Conservation (phyloP, 495 filamentous ascomycete genomes). For the Neurospora sp. region DNA sequence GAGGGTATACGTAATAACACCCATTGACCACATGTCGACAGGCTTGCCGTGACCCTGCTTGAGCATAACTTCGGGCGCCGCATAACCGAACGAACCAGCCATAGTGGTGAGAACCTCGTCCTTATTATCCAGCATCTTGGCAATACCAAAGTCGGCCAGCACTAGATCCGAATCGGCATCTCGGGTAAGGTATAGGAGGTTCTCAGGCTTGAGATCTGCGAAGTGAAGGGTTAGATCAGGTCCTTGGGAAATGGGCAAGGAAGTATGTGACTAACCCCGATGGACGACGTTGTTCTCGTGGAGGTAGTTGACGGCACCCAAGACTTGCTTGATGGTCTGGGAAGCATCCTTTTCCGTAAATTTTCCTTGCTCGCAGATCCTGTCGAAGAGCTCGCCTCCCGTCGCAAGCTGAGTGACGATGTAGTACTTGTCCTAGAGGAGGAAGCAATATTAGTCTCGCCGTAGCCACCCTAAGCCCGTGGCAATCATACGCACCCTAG, state of each 20-base stretch:
- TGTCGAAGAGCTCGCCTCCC: slow-evolving; percentile 94
- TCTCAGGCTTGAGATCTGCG: slow-evolving; percentile 94
- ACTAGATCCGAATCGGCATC: slow-evolving; percentile 73
- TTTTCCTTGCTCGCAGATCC: slow-evolving; percentile 95
- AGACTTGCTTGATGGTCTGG: slow-evolving; percentile 89
- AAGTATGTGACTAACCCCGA: slow-evolving; percentile 50
- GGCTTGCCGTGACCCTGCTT: slow-evolving; percentile 96
- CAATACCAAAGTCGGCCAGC: slow-evolving; percentile 95
- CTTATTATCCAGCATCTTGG: slow-evolving; percentile 90
- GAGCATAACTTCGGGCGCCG: slow-evolving; percentile 96
- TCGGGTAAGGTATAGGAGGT: slow-evolving; percentile 84
- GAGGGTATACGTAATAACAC: slow-evolving; percentile 98
- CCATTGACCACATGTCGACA: slow-evolving; percentile 99
- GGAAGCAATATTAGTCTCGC: not conserved
- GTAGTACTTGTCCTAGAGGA: slow-evolving; percentile 93
- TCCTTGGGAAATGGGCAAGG: not conserved
- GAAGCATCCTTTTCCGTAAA: slow-evolving; percentile 99
- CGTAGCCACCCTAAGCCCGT: not conserved
- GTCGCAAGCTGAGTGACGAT: slow-evolving; percentile 97
- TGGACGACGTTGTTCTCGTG: slow-evolving; percentile 95
- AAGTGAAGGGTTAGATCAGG: not conserved
- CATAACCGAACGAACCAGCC: slow-evolving; percentile 98
- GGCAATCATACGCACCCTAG: slow-evolving; percentile 47
- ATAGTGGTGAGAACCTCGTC: slow-evolving; percentile 92
- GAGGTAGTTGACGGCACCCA: slow-evolving; percentile 90